phyloP scores from a whole-genome alignment of 2,329 filamentous ascomycete genomes.

The Fusarium longipes region DNA sequence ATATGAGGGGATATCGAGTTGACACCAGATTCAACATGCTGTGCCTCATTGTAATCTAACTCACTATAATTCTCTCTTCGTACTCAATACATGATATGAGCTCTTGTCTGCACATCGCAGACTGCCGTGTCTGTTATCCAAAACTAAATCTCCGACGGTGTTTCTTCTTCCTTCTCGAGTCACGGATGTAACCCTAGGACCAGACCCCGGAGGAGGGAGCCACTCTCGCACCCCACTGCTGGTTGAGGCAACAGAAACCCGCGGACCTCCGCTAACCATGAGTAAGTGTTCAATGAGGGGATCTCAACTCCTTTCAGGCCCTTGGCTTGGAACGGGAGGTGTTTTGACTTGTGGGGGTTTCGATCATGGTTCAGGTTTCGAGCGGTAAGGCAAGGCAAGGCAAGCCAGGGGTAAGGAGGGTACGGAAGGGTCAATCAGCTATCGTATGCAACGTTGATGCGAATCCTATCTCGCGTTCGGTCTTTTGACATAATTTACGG shows the following conservation, averaged over 20 bases:
- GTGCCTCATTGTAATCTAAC: constrained; percentile 1
- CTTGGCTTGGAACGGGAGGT: constrained; percentile 10
- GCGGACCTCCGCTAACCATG: not conserved
- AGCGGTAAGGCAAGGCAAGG: constrained; percentile 5
- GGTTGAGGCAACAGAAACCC: constrained; percentile 39
- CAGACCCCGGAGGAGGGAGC: not conserved
- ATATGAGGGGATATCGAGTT: not conserved
- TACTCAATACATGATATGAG: not conserved
- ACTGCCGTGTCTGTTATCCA: not conserved
- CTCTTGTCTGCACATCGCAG: not conserved
- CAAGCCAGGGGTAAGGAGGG: not conserved
- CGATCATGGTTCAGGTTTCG: constrained; percentile 2
- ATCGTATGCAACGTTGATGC: not conserved
- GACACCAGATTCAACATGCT: not conserved
- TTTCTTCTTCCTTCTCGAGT: constrained; percentile 11
- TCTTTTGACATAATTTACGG: constrained; percentile 10
- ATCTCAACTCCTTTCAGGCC: constrained; percentile 8
- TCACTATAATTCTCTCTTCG: not conserved
- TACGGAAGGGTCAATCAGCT: not conserved
- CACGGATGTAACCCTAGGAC: constrained; percentile 27
- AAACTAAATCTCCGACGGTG: constrained; percentile 40
- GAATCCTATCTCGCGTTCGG: not conserved
- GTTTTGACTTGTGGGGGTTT: constrained; percentile 14
- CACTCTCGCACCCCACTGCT: constrained; percentile 43
- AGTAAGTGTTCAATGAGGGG: constrained; percentile 10